A percentile compares a stretch with the other conserved stretches of the same genome.
Conservation (phyloP, 23 red algal species). For the Gracilaria gracilis region DNA sequence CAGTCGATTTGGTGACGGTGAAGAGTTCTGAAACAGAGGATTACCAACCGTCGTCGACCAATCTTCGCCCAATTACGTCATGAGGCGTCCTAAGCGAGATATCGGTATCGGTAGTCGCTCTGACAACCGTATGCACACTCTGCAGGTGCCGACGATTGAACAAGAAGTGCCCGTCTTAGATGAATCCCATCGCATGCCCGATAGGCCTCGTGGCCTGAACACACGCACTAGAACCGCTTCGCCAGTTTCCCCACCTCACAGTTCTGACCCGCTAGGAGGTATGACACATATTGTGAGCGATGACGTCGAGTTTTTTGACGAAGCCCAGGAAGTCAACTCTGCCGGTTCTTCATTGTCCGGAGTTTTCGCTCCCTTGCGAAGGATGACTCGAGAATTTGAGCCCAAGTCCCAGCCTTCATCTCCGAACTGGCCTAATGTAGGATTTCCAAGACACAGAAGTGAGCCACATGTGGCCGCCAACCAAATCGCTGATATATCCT, state of each 20-base stretch:
- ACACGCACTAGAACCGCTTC: slow-evolving; percentile 1
- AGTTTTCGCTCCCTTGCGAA: not conserved
- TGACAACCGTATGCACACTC: not conserved
- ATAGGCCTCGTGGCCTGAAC: slow-evolving; percentile 5
- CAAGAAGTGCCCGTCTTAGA: not conserved
- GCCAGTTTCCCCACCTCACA: not conserved
- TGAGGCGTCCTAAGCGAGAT: not conserved
- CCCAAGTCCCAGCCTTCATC: slow-evolving; percentile 29
- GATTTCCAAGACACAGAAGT: not conserved
- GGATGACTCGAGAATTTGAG: not conserved
- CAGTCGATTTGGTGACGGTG: not conserved
- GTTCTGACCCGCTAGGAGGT: not conserved
- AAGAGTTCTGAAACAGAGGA: not conserved
- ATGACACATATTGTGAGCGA: not conserved
- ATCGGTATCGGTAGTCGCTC: not conserved
- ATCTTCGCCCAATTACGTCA: not conserved
- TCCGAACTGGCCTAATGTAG: not conserved
- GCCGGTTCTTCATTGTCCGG: not conserved
- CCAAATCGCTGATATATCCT: not conserved
- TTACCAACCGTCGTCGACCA: not conserved
- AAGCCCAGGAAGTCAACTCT: not conserved
- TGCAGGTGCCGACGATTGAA: not conserved
- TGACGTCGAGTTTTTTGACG: not conserved
- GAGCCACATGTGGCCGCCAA: not conserved
- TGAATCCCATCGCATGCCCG: slow-evolving; percentile 8